Evolutionary conservation across 2,329 filamentous ascomycete species (phyloP).

Genomic region (Diaporthe sp.): DNA sequence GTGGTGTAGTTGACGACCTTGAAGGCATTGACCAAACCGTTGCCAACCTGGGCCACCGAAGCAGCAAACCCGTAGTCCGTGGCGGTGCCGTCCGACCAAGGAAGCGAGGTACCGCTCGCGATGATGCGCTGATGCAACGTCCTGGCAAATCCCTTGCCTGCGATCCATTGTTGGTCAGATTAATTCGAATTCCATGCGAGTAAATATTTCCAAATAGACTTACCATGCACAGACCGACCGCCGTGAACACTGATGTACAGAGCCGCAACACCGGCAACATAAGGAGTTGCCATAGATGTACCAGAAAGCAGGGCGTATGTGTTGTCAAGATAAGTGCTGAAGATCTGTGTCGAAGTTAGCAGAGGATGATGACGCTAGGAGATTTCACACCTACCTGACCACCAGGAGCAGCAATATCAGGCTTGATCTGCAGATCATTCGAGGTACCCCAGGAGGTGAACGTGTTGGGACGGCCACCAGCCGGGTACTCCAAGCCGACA

Average conservation of each 20-base stretch:
- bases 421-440: conserved; percentile 58
- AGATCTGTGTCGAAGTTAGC: conserved; percentile 47
- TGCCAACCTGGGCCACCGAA: conserved; percentile 55
- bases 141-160: conserved; percentile 46
- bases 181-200: accelerated
- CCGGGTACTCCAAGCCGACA: conserved; percentile 22
- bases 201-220: too few species aligned
- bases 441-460: conserved; percentile 59
- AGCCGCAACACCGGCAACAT: conserved; percentile 58
- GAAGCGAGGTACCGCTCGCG: conserved; percentile 47
- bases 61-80: conserved; percentile 44
- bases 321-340: conserved; percentile 56
- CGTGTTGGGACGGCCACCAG: conserved; percentile 52
- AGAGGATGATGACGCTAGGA: too few species aligned
- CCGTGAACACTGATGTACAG: conserved; percentile 52
- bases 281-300: conserved; percentile 63
- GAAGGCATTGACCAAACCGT: conserved; percentile 56
- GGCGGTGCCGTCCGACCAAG: conserved; percentile 46
- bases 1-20: conserved; percentile 55
- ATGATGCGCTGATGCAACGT: conserved; percentile 49
- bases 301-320: conserved; percentile 56
- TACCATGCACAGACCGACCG: conserved; percentile 48
- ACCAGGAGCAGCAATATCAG: conserved; percentile 58
- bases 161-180: neutral
- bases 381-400: conserved; percentile 41